Evolutionary conservation across 257 asterid genomes (phyloP), one percentile per base, ranked within the genome.

Genomic region (Fraxinus cuspidata): DNA sequence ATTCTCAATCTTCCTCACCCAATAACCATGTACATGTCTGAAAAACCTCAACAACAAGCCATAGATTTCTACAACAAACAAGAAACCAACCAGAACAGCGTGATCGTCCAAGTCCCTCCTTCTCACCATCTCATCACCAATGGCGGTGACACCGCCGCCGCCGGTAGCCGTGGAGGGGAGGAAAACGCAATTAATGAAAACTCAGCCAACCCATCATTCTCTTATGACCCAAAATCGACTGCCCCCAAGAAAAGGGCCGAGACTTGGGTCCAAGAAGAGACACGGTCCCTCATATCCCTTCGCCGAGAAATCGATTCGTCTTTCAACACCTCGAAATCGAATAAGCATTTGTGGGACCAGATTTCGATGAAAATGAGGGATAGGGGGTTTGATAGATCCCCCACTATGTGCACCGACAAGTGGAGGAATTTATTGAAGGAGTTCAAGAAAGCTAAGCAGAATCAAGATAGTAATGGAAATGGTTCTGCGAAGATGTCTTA

Each of bases 181-280:
- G 69, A 63, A 63, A 63, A 63, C 69, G 18, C 77, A 74, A 53
- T 81, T 70, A 86, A 81, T 51, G 87, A 84, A 66, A 76, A 75
- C 34, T 51, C 81, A 2, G 10, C 77, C 40, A 81, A 82, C 80
- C 84, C 90, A 0, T 21, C 83, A 38, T 76, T 83, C n/a, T 80
- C 86, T 16, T 76, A 63, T 63, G 69, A 63, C 69, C 15, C 19
- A 63, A 63, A 63, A 63, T 63, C 69, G 32, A 63, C 88, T 1
- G 91, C 85, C 60, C 84, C 97, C 2, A 94, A 94, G 87, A 94
- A 92, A 65, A 82, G 98, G 76, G 97, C 96, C 13, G 99, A 92
- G 83, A 91, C 97, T 16, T 94, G 98, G 98, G 91, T 82, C 32
- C 97, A 86, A 60, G 97, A 92, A 21, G 98, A 94, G 74, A 47